These are phyloP conservation scores for Spathaspora sp. DNA, from an alignment of 1,139 yeast genomes.

Conservation along the genomic window DNA sequence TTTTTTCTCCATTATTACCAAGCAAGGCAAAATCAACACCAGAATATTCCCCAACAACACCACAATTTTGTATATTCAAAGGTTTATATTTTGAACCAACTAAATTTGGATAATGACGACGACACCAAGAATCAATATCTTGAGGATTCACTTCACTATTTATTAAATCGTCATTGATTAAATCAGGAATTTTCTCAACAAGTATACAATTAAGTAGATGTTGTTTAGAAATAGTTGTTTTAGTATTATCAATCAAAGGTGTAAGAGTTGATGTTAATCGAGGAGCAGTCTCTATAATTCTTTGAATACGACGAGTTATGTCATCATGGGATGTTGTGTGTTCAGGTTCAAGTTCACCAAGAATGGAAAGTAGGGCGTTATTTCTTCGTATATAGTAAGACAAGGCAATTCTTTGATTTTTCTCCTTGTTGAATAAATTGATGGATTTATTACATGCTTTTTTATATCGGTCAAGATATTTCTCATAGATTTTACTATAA, in stretches of 20 bases:
- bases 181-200: slow-evolving; percentile 37
- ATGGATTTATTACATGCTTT: slow-evolving; percentile 24
- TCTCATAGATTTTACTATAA: slow-evolving; percentile 25
- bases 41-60: slow-evolving; percentile 14
- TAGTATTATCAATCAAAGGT: slow-evolving; percentile 13
- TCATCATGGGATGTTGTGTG: slow-evolving; percentile 6
- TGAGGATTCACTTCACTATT: slow-evolving; percentile 40
- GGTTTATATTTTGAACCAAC: slow-evolving; percentile 38
- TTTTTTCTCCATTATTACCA: slow-evolving; percentile 7
- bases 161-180: slow-evolving; percentile 38
- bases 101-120: slow-evolving; percentile 37
- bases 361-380: slow-evolving; percentile 34
- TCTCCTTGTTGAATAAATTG: slow-evolving; percentile 30
- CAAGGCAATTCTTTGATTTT: slow-evolving; percentile 35
- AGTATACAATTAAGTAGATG: slow-evolving; percentile 18
- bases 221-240: slow-evolving; percentile 9
- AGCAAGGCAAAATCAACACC: slow-evolving; percentile 14
- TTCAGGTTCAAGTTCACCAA: slow-evolving; percentile 21
- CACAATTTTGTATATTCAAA: slow-evolving; percentile 20
- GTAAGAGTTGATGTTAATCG: slow-evolving; percentile 17
- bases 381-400: slow-evolving; percentile 38
- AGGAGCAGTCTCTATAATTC: slow-evolving; percentile 24
- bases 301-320: slow-evolving; percentile 23
- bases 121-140: slow-evolving; percentile 38
- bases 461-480: slow-evolving; percentile 27